phyloP scores from a whole-genome alignment of 192 early-diverging fungal genomes.

The Allomyces arbusculus region DNA sequence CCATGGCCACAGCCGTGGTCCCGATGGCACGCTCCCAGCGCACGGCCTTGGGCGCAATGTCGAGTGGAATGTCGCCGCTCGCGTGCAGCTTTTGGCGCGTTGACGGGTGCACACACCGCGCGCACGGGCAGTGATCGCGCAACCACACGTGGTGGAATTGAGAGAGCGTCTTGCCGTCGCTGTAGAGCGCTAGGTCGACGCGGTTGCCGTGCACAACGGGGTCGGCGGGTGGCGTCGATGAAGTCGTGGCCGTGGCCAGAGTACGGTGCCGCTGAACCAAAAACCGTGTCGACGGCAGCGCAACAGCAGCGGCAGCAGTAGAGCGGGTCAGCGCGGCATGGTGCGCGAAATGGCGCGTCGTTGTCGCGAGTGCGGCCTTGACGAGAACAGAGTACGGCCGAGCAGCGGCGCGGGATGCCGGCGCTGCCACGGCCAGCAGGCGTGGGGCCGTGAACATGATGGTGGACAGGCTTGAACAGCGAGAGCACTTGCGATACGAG shows the following conservation, averaged over 20 bases:
- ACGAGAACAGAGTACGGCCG: no score
- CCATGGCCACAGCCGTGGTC: not conserved
- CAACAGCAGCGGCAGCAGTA: no score
- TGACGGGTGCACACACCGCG: constrained; percentile 20
- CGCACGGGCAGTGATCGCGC: constrained; percentile 30
- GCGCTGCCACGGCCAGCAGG: no score
- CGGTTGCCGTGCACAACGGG: not conserved
- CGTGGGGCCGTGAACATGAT: no score
- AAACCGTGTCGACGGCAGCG: no score
- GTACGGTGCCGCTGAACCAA: no score
- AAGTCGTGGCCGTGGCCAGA: not conserved
- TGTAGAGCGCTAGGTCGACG: not conserved
- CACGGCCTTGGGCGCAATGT: not conserved
- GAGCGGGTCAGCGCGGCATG: no score
- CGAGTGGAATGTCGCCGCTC: constrained; percentile 13
- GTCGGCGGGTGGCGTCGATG: not conserved
- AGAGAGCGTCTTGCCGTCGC: not conserved
- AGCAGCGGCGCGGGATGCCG: no score
- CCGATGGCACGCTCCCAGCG: not conserved
- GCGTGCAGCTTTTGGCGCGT: constrained; percentile 35
- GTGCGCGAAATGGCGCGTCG: no score
- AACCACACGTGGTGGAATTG: constrained; percentile 17
- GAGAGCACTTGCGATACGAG: no score
- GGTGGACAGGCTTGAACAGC: no score
- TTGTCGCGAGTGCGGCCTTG: no score